Evolutionary conservation across 768 basidiomycete genomes (phyloP).

Genomic region (Tylopilus rubrobrunneus): DNA sequence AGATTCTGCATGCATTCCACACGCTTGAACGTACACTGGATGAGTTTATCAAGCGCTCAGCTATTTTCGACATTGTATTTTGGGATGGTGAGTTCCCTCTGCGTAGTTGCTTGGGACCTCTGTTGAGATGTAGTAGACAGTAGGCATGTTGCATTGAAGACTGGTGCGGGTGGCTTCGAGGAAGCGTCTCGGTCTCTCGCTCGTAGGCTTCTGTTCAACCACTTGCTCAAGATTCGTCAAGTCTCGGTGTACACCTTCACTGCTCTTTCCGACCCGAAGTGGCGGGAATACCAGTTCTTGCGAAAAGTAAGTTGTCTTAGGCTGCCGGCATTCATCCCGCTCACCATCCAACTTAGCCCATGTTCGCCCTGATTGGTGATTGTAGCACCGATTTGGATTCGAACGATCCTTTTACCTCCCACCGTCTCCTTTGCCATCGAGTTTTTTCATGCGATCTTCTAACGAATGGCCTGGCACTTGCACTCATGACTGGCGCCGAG

Average conservation of each 20-base stretch:
- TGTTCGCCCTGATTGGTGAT: conserved; percentile 62
- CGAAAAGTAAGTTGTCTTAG: conserved; percentile 35
- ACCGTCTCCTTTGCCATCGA: conserved; percentile 44
- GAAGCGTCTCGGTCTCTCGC: conserved; percentile 50
- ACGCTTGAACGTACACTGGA: conserved; percentile 49
- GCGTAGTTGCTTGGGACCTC: background rate
- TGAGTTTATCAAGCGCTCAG: conserved; percentile 46
- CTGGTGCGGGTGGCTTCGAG: conserved; percentile 33
- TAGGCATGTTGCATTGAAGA: conserved; percentile 40
- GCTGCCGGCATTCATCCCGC: background rate
- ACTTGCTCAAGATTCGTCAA: conserved; percentile 38
- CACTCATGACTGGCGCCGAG: conserved; percentile 49
- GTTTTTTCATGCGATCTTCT: conserved; percentile 48
- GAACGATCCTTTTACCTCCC: conserved; percentile 12
- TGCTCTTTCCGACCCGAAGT: conserved; percentile 42
- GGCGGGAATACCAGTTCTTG: conserved; percentile 42
- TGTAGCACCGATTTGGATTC: conserved; percentile 34
- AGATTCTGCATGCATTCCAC: conserved; percentile 59
- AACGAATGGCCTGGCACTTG: conserved; percentile 45
- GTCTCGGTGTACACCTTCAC: conserved; percentile 46
- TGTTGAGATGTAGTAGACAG: conserved; percentile 33
- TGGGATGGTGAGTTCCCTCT: conserved; percentile 42
- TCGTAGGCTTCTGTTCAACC: conserved; percentile 47
- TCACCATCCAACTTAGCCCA: conserved; percentile 43
- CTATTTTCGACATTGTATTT: conserved; percentile 62